Conservation (phyloP, 2,329 filamentous ascomycete genomes). For the Lecanoromycetidae sp. region DNA sequence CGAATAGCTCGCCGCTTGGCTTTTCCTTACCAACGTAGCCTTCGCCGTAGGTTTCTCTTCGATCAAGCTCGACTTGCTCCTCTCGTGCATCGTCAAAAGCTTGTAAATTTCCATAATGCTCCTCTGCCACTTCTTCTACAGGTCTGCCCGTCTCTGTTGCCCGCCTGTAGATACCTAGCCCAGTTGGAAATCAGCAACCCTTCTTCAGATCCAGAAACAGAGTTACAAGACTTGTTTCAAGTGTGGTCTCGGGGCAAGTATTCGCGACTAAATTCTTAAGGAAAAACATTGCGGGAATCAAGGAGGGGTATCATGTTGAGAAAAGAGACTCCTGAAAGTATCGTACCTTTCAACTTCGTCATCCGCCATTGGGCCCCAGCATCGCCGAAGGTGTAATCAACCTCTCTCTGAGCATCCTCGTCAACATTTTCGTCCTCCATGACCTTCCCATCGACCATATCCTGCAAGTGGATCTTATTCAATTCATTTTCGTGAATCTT, state of each 20-base stretch:
- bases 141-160: constrained; percentile 60
- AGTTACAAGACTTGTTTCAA: no score
- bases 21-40: constrained; percentile 77
- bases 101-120: constrained; percentile 67
- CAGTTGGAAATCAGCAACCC: no score
- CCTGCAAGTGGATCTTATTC: constrained; percentile 62
- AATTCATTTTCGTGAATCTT: constrained; percentile 70
- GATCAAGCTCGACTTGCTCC: constrained; percentile 80
- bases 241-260: no score
- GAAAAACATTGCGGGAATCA: no score
- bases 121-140: constrained; percentile 70
- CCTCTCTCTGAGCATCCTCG: constrained; percentile 46
- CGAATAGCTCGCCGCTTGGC: constrained; percentile 74
- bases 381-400: constrained; percentile 81
- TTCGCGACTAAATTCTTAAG: no score
- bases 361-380: constrained; percentile 87
- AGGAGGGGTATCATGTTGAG: no score
- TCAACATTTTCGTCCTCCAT: constrained; percentile 40
- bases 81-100: constrained; percentile 89
- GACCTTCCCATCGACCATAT: constrained; percentile 46
- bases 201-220: no score
- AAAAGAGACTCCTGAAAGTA: no score
- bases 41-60: constrained; percentile 68
- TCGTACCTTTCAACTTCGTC: constrained; percentile 83
- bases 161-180: constrained; percentile 66